phyloP scores from a whole-genome alignment of 305 asterid species.

The Caryopteris hybrid region DNA sequence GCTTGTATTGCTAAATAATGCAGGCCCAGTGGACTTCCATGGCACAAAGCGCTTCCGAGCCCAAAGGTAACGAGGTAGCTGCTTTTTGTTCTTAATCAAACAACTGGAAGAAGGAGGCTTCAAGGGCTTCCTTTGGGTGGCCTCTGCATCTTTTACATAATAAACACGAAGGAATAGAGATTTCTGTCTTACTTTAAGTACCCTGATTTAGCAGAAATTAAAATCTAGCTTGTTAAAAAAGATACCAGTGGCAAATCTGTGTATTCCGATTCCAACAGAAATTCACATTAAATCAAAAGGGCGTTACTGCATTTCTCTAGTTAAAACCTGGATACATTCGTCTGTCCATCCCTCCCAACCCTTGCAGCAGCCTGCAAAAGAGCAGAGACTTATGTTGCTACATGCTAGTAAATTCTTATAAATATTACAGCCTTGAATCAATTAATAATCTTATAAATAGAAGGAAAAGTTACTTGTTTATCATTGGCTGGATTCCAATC shows the following conservation, averaged over 20 bases:
- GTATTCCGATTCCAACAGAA: neutral
- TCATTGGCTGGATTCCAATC: slow-evolving; percentile 99
- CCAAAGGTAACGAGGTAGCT: slow-evolving; percentile 66
- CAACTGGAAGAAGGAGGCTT: slow-evolving; percentile 84
- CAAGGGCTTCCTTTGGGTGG: slow-evolving; percentile 72
- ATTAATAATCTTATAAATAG: neutral
- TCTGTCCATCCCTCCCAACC: slow-evolving; percentile 99
- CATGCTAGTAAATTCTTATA: neutral
- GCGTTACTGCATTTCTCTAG: neutral
- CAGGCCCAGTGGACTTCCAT: slow-evolving; percentile 87
- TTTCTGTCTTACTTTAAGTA: slow-evolving; percentile 73
- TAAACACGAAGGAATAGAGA: slow-evolving; percentile 84
- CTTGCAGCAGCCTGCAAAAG: slow-evolving; percentile 94
- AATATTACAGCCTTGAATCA: slow-evolving; percentile 8
- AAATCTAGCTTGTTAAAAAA: neutral
- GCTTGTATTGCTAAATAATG: slow-evolving; percentile 62
- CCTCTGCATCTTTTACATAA: slow-evolving; percentile 64
- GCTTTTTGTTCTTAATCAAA: slow-evolving; percentile 58
- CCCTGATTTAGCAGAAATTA: slow-evolving; percentile 60
- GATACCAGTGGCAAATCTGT: neutral
- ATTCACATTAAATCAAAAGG: neutral
- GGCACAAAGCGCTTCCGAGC: slow-evolving; percentile 97
- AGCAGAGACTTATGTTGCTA: slow-evolving; percentile 18
- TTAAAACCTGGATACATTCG: neutral
- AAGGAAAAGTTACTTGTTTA: slow-evolving; percentile 81